Base-by-base conservation (phyloP, 345 rosid species). In the Eucalyptus erythrocorys region DNA sequence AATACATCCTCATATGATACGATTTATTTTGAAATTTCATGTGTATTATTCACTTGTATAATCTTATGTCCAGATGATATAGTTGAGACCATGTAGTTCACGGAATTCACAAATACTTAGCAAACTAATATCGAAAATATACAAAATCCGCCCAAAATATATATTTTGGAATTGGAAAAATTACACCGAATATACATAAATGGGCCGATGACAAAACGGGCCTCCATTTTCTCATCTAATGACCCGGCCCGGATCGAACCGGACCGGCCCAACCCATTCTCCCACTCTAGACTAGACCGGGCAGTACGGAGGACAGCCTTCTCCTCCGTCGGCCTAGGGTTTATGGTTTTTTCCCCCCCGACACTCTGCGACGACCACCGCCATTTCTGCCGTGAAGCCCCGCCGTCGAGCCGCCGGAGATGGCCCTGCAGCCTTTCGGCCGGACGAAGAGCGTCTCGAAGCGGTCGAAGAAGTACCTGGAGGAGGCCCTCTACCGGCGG, bases 391-490 rank as follows among this genome's bases (percentile, higher is more conserved):
- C 53, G 27, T 30, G 81, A 61, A 30, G 17, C 40, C 37, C 17
- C 15, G 84, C 84, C 13, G 47, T 1, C 47, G 30, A 22, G 47
- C 42, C 7, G 47, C 47, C 47, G 84, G 47, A 76, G 92, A 94
- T 95, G 98, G 93, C 95, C 91, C 81, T 86, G 89, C 95, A 92
- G 71, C 91, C 93, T 87, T 91, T 93, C 66, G 95, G 98, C 57
- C 95, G 99, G 21, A 92, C 99, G 34, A 96, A 93, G 89, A 94
- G 89, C 88, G 91, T 95, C 47, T 50, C 93, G 19, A 94, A 90
- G 88, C 93, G 97, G 91, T 98, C 99, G 42, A 97, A 92, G 89
- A 98, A 95, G 95, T 95, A 97, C 94, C 86, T 98, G 87, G 99
- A 97, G 71, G 97, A 94, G 90, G 94, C 99, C 3, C 96, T 98